phyloP scores from a whole-genome alignment of 1,284 basidiomycete species.

The Rhodotorula sp. region DNA sequence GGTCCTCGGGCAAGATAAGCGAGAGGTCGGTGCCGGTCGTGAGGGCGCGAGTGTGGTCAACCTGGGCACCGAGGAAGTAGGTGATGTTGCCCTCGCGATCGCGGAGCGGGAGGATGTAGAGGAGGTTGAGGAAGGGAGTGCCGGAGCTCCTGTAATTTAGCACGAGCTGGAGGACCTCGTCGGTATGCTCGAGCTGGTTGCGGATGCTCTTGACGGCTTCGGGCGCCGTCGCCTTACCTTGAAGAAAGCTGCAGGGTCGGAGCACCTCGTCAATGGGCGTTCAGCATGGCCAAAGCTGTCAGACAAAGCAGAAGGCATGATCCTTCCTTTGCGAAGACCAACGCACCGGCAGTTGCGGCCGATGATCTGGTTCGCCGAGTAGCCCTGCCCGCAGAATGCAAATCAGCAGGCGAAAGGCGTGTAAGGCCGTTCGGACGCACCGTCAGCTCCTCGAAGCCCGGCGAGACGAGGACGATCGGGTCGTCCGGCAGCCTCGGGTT shows the following conservation, averaged over 20 bases:
- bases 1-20: slow-evolving; percentile 19
- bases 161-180: slow-evolving; percentile 41
- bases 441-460: slow-evolving; percentile 39
- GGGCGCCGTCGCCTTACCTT: slow-evolving; percentile 39
- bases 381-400: slow-evolving; percentile 34
- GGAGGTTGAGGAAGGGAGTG: slow-evolving; percentile 38
- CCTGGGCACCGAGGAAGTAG: slow-evolving; percentile 41
- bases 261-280: too few relatives aligned
- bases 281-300: too few relatives aligned
- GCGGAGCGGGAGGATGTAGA: slow-evolving; percentile 43
- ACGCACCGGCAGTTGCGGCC: slow-evolving; percentile 44
- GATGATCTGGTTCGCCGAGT: slow-evolving; percentile 41
- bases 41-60: slow-evolving; percentile 25
- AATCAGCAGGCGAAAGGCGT: background rate
- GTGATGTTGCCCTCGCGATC: slow-evolving; percentile 38
- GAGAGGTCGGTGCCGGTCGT: slow-evolving; percentile 13
- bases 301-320: too few relatives aligned
- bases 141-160: slow-evolving; percentile 42
- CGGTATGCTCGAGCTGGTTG: slow-evolving; percentile 26
- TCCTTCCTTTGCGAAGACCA: too few relatives aligned
- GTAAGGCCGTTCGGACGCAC: too few relatives aligned
- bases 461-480: slow-evolving; percentile 45
- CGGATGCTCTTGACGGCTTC: slow-evolving; percentile 35
- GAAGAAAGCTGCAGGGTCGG: slow-evolving; percentile 44
- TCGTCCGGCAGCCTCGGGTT: slow-evolving; percentile 38